phyloP scores from a whole-genome alignment of 768 basidiomycete genomes.

The Hygrophoropsis aurantiaca region DNA sequence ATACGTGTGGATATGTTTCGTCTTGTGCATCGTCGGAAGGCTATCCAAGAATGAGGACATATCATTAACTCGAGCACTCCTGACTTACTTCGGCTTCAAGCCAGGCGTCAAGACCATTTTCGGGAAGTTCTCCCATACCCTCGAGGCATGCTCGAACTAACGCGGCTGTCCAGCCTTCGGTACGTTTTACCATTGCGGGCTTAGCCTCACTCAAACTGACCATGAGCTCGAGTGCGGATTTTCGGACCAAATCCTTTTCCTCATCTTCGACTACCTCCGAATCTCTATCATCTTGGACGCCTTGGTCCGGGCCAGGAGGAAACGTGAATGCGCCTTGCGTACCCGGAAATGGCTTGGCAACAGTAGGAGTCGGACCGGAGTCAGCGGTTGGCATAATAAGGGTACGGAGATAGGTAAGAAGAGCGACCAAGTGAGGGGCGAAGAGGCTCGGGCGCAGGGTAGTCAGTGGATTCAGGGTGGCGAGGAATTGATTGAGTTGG shows the following conservation, averaged over 20 bases:
- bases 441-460: conserved; percentile 71
- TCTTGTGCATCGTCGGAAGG: conserved; percentile 61
- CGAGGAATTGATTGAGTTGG: conserved; percentile 64
- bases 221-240: conserved; percentile 81
- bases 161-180: conserved; percentile 68
- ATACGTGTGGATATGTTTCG: conserved; percentile 69
- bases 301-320: conserved; percentile 32
- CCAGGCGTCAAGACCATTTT: conserved; percentile 61
- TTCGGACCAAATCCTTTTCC: conserved; percentile 66
- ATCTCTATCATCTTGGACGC: conserved; percentile 27
- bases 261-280: conserved; percentile 52
- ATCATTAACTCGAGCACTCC: background rate
- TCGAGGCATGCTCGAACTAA: conserved; percentile 77
- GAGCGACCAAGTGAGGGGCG: conserved; percentile 62
- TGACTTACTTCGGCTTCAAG: conserved; percentile 74
- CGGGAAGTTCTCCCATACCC: conserved; percentile 77
- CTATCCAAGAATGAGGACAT: conserved; percentile 31
- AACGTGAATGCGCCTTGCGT: conserved; percentile 38
- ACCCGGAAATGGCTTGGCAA: conserved; percentile 43
- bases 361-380: conserved; percentile 53
- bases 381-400: conserved; percentile 67
- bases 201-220: conserved; percentile 75
- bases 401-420: conserved; percentile 69
- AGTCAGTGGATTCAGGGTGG: conserved; percentile 69
- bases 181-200: conserved; percentile 65